These are phyloP conservation scores for Gaeumannomyces tritici DNA, from an alignment of 2,329 filamentous ascomycete genomes.

Conservation along the genomic window DNA sequence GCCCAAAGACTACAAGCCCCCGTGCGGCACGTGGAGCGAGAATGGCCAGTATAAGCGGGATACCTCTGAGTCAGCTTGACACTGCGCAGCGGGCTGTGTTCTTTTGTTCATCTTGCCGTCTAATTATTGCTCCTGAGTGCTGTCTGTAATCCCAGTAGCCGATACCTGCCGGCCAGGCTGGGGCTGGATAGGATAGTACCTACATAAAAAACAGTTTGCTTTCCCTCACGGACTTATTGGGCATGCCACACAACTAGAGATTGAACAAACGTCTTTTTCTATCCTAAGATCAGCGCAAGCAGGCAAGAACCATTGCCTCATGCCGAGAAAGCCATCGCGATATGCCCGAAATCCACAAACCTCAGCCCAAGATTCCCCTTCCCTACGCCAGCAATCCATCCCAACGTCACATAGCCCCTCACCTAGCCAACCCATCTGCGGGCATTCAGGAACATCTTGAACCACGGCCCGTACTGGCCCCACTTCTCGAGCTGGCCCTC, in stretches of 20 bases:
- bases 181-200: too few relatives aligned
- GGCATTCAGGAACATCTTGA: slow-evolving; percentile 77
- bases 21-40: not conserved
- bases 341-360: not conserved
- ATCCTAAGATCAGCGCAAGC: not conserved
- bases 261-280: not conserved
- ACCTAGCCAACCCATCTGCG: slow-evolving; percentile 72
- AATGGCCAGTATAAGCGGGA: not conserved
- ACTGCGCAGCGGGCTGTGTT: too few relatives aligned
- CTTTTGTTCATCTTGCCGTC: too few relatives aligned
- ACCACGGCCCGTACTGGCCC: slow-evolving; percentile 80
- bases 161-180: too few relatives aligned
- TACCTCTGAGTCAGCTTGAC: too few relatives aligned
- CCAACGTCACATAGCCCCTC: not conserved
- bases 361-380: not conserved
- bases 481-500: slow-evolving; percentile 48
- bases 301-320: too few relatives aligned
- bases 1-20: not conserved
- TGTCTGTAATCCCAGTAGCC: too few relatives aligned
- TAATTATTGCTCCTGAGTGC: too few relatives aligned
- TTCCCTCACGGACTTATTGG: too few relatives aligned
- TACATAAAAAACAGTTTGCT: too few relatives aligned
- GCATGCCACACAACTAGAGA: too few relatives aligned
- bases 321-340: not conserved
- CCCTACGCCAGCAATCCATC: not conserved